Conservation (phyloP, 495 filamentous ascomycete species). For the Penicillium riverlandense region DNA sequence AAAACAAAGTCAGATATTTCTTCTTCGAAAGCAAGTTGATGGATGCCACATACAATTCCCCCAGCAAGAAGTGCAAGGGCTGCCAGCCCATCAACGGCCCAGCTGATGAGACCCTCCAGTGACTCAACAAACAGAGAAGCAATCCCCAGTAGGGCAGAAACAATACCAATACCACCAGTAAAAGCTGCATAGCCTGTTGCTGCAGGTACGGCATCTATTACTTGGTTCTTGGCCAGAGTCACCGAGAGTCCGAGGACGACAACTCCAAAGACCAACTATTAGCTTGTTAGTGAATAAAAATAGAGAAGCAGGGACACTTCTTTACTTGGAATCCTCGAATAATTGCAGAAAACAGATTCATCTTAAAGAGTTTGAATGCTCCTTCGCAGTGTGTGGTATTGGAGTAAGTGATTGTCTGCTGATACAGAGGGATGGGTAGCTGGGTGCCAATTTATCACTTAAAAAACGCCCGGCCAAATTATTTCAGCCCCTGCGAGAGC, state of each 20-base stretch:
- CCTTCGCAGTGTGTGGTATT: too few relatives aligned
- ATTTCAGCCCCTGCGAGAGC: too few relatives aligned
- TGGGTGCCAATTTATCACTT: too few relatives aligned
- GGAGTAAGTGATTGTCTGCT: too few relatives aligned
- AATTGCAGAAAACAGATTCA: too few relatives aligned
- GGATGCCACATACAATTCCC: slow-evolving; percentile 42
- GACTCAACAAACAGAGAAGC: slow-evolving; percentile 28
- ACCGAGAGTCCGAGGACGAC: slow-evolving; percentile 43
- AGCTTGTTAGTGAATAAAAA: too few relatives aligned
- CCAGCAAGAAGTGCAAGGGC: slow-evolving; percentile 41
- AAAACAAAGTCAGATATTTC: not conserved
- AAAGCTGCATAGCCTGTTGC: slow-evolving; percentile 38
- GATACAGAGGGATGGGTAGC: too few relatives aligned
- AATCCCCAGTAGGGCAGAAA: slow-evolving; percentile 33
- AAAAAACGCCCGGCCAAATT: too few relatives aligned
- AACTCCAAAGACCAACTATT: slow-evolving; percentile 36
- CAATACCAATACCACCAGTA: slow-evolving; percentile 40
- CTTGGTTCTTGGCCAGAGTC: slow-evolving; percentile 36
- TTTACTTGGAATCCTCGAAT: not conserved
- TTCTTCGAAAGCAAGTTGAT: not conserved
- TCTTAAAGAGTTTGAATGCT: too few relatives aligned
- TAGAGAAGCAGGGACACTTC: too few relatives aligned
- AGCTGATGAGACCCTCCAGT: slow-evolving; percentile 28
- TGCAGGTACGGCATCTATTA: slow-evolving; percentile 23
- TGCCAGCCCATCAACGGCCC: slow-evolving; percentile 36